Evolutionary conservation across 176 grass and related monocot genomes (phyloP), one percentile per base, ranked within the genome.

Genomic region (Elaeis guineensis): DNA sequence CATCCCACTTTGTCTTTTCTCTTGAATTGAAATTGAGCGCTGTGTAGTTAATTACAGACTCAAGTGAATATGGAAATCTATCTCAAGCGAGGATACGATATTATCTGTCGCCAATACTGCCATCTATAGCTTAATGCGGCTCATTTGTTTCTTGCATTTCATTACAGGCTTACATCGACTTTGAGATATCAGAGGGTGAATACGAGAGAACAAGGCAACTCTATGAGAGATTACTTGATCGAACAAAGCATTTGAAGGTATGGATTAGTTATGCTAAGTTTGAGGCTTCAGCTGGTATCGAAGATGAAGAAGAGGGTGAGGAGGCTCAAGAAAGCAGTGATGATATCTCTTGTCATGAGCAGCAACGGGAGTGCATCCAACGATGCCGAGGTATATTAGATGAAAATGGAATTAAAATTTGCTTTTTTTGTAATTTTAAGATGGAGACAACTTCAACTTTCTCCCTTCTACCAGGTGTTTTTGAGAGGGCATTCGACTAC

Each of bases 231-330:
- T 48, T 97, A 51, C 78, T 97, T 74, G 87, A 91, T 72, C 77
- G 87, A 78, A 89, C 92, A 17, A 90, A 82, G 53, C 87, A 97
- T 70, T 64, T 89, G 66, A 91, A 97, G 71, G 93, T 91, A 52
- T 97, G 93, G 87, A 75, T 91, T 39, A 97, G 93, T 49, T 97
- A 76, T 76, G 93, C 93, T 14, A 83, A 91, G 28, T 91, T 97
- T 23, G 81, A 91, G 75, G 87, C 84, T 62, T 85, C 84, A 21
- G 81, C 81, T 85, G 84, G 69, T 49, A 75, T 71, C 44, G 72
- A 69, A 21, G 55, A 67, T 25, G 78, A 97, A 48, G 64, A 84
- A 6, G 67, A 4, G 23, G 77, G 57, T 25, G 54, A 15, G 17
- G 79, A 90, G 54, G 74, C 72, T 54, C 21, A 28, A 8, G 76